Evolutionary conservation across 2,329 filamentous ascomycete species (phyloP), one percentile per base, ranked within the genome.

Genomic region (Aureobasidium subglaciale): DNA sequence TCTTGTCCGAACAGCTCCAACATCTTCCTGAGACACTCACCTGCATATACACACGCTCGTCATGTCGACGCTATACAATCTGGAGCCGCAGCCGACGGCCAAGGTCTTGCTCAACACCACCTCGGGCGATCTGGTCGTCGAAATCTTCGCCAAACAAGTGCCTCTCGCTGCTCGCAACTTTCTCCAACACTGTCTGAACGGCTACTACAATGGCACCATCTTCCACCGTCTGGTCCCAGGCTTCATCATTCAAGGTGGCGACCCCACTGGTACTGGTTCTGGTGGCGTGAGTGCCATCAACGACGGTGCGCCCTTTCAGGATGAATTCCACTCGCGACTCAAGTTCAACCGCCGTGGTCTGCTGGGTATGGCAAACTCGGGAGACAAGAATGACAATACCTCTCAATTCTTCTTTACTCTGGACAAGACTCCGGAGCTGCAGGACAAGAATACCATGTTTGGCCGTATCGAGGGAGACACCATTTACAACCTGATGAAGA

Each of bases 381-480:
- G 90, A 42, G 75, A 74, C 50, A 80, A 81, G 27, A 79, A 91
- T 65, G 88, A 88, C 55, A 97, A 97, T 73, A 88, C 90, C 30
- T 96, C 90, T 70, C 93, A 99, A 71, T 97, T 97, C 77, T 99
- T 99, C 75, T 85, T 99, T 59, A 97, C 93, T 0, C 73, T 99
- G 53, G 90, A 84, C 60, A 77, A 78, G 55, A 90, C 91, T 22
- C 85, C 90, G 24, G 90, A 97, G 75, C 70, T 99, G 65, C 89
- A 87, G 63, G 87, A 86, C 50, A 89, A 88, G 72, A 96, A 96
- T 70, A 97, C 93, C 0, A 75, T 97, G 69, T 97, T 99, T 75
- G 93, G 93, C 16, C 80, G 93, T 56, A 81, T 99, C 41, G 90
- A 88, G 32, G 93, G 92, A 25, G 90, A 97, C 61, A 96, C 92